Evolutionary conservation across 352 stramenopile species (phyloP).

Genomic region (Phytopythium oedochilum): DNA sequence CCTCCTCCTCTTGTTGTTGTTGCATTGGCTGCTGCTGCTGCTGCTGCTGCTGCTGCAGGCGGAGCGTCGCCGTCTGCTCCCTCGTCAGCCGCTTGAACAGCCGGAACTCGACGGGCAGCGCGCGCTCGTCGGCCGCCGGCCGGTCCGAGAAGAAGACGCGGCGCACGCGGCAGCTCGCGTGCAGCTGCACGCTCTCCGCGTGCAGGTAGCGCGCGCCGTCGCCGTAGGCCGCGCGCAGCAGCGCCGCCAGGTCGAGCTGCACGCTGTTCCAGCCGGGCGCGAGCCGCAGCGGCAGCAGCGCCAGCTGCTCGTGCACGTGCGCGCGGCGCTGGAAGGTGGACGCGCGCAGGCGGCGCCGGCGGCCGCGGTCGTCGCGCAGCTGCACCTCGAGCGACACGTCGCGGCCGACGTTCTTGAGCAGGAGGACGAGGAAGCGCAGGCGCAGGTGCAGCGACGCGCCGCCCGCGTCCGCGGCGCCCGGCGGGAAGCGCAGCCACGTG

Average conservation of each 20-base stretch:
- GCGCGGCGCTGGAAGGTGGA: constrained; percentile 47
- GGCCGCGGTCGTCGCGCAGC: constrained; percentile 23
- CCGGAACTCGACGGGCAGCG: constrained; percentile 43
- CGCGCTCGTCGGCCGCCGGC: constrained; percentile 13
- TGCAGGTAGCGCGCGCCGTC: constrained; percentile 26
- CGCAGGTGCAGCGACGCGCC: constrained; percentile 39
- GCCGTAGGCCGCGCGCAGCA: constrained; percentile 39
- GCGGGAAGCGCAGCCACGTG: constrained; percentile 48
- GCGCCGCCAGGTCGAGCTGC: constrained; percentile 38
- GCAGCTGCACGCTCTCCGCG: constrained; percentile 39
- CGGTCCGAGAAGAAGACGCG: constrained; percentile 52
- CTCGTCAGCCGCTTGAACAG: constrained; percentile 44
- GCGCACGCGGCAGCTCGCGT: constrained; percentile 52
- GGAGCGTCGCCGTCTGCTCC: constrained; percentile 14
- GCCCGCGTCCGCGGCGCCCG: neutral
- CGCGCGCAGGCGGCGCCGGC: constrained; percentile 33
- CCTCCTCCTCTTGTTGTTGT: constrained; percentile 4
- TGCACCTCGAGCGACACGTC: constrained; percentile 49
- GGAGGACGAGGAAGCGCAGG: constrained; percentile 37
- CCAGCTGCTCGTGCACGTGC: constrained; percentile 28
- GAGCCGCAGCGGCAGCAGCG: constrained; percentile 36
- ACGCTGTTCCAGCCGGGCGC: constrained; percentile 56
- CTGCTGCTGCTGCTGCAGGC: constrained; percentile 6
- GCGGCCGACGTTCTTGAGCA: constrained; percentile 34
- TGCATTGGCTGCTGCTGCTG: constrained; percentile 9